Evolutionary conservation across 345 rosid genomes (phyloP).

Genomic region (Cochlearia excelsa): DNA sequence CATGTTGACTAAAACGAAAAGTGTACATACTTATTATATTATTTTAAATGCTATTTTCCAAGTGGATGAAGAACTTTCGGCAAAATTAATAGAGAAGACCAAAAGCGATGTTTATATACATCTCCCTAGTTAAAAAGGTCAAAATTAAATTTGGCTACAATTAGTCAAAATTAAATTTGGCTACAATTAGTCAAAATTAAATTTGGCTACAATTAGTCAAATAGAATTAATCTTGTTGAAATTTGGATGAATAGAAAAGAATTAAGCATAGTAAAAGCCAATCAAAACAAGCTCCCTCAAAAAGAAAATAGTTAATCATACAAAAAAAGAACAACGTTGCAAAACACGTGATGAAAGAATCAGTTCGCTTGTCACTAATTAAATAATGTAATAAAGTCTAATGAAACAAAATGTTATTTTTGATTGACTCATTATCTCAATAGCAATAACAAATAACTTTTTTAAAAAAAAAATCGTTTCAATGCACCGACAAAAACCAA

Average conservation of each 20-base stretch:
- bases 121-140: too few relatives aligned
- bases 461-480: background rate
- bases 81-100: background rate
- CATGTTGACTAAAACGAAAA: slow-evolving; percentile 29
- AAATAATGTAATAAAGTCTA: slow-evolving; percentile 16
- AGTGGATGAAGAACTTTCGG: slow-evolving; percentile 18
- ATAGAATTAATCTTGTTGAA: too few relatives aligned
- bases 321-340: background rate
- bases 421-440: slow-evolving; percentile 9
- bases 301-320: slow-evolving; percentile 4
- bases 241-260: too few relatives aligned
- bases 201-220: too few relatives aligned
- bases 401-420: slow-evolving; percentile 22
- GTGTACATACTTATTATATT: slow-evolving; percentile 5
- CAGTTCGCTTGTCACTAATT: slow-evolving; percentile 30
- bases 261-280: background rate
- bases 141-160: too few relatives aligned
- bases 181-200: too few relatives aligned
- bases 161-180: too few relatives aligned
- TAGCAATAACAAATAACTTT: too few relatives aligned
- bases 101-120: too few relatives aligned
- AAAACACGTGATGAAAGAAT: slow-evolving; percentile 35
- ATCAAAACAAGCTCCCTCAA: slow-evolving; percentile 3
- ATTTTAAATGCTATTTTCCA: background rate
- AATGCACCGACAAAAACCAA: slow-evolving; percentile 30